A percentile compares a stretch with the other conserved stretches of the same genome.
phyloP scores from a whole-genome alignment of 495 filamentous ascomycete genomes.

The Podospora appendiculata region DNA sequence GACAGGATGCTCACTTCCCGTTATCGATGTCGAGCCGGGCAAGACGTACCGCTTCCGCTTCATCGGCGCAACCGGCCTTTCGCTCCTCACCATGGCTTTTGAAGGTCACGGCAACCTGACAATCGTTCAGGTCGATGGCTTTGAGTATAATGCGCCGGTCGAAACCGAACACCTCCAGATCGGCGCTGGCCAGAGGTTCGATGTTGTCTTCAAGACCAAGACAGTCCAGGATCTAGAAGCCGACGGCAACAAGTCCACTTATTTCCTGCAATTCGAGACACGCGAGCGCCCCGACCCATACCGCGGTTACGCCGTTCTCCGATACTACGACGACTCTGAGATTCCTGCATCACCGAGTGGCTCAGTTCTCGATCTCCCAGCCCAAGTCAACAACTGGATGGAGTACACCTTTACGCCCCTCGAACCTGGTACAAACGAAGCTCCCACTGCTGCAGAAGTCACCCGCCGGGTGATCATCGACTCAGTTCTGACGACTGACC shows the following conservation, averaged over 20 bases:
- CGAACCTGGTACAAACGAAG: slow-evolving; percentile 21
- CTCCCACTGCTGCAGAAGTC: slow-evolving; percentile 42
- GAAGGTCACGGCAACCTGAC: slow-evolving; percentile 42
- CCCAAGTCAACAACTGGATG: slow-evolving; percentile 35
- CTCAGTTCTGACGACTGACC: slow-evolving; percentile 21
- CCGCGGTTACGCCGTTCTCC: slow-evolving; percentile 45
- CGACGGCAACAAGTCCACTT: slow-evolving; percentile 35
- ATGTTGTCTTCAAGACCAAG: slow-evolving; percentile 42
- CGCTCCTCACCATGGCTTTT: slow-evolving; percentile 40
- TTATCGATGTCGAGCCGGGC: slow-evolving; percentile 47
- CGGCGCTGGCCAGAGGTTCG: slow-evolving; percentile 48
- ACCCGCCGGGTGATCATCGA: slow-evolving; percentile 43
- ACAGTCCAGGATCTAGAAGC: slow-evolving; percentile 30
- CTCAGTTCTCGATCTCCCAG: slow-evolving; percentile 31
- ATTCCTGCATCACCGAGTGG: slow-evolving; percentile 14
- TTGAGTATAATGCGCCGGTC: slow-evolving; percentile 44
- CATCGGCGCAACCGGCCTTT: slow-evolving; percentile 46
- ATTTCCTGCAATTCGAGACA: slow-evolving; percentile 48
- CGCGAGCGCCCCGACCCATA: slow-evolving; percentile 35
- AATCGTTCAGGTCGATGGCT: slow-evolving; percentile 51
- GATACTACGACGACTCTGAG: slow-evolving; percentile 27
- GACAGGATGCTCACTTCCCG: slow-evolving; percentile 33
- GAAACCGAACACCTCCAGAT: slow-evolving; percentile 44
- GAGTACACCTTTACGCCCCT: slow-evolving; percentile 48
- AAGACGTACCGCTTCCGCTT: slow-evolving; percentile 52